Conservation (phyloP, 768 basidiomycete species). For the Agrocybe chaxingu region DNA sequence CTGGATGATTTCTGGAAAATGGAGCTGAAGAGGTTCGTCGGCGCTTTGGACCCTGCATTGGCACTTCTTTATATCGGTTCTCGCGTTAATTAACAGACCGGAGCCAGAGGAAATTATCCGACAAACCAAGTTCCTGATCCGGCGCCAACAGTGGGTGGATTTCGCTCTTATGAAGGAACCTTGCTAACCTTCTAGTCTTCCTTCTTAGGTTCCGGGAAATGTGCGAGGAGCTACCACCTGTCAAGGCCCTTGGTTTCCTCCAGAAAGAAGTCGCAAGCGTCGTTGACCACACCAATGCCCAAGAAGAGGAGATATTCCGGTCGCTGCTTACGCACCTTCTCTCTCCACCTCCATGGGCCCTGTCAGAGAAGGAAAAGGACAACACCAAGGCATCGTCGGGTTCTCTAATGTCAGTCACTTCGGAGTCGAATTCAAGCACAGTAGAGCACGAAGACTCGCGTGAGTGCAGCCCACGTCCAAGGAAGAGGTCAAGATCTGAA, state of each 20-base stretch:
- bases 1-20: constrained; percentile 82
- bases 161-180: not conserved
- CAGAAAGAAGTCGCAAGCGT: constrained; percentile 67
- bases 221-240: constrained; percentile 58
- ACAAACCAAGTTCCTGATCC: constrained; percentile 57
- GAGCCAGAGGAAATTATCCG: constrained; percentile 61
- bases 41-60: not conserved
- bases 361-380: not conserved
- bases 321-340: constrained; percentile 65
- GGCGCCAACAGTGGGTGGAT: constrained; percentile 65
- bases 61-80: not conserved
- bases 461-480: constrained; percentile 24
- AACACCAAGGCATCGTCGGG: constrained; percentile 6
- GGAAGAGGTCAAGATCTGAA: constrained; percentile 42
- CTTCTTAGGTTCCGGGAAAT: constrained; percentile 73
- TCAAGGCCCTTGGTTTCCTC: constrained; percentile 69
- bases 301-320: constrained; percentile 63
- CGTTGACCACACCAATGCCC: constrained; percentile 63
- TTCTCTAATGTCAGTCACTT: constrained; percentile 9
- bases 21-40: constrained; percentile 56
- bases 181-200: not conserved
- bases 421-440: constrained; percentile 1
- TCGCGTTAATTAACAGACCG: constrained; percentile 38
- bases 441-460: constrained; percentile 28
- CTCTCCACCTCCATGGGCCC: constrained; percentile 24